Percentiles rank a stretch among this genome's conserved stretches.
These are phyloP conservation scores for Pseudozyma tsukubaensis DNA, from an alignment of 1,284 basidiomycete species.

Conservation along the genomic window DNA sequence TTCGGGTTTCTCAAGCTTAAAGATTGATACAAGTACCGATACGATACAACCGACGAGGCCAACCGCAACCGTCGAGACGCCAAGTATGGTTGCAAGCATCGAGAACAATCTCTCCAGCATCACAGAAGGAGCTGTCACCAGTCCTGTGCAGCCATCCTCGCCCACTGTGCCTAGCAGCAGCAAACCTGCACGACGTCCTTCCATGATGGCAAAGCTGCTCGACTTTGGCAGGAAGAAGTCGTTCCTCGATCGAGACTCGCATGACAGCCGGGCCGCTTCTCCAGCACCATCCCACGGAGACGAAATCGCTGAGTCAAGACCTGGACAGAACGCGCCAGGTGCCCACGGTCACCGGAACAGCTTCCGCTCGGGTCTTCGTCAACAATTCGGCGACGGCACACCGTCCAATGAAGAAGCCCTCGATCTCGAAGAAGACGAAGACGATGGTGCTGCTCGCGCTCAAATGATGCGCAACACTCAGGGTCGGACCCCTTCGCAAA, in stretches of 20 bases:
- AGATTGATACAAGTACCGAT: constrained; percentile 9
- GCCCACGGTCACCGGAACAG: constrained; percentile 11
- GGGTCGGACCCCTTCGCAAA: background rate
- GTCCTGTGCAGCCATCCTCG: constrained; percentile 18
- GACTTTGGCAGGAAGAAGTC: constrained; percentile 44
- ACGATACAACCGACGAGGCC: background rate
- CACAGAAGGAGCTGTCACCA: constrained; percentile 29
- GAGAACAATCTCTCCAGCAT: constrained; percentile 31
- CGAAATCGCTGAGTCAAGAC: background rate
- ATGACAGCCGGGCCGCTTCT: constrained; percentile 15
- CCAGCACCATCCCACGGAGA: constrained; percentile 22
- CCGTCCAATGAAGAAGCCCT: constrained; percentile 48
- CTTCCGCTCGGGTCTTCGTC: constrained; percentile 29
- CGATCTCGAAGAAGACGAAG: constrained; percentile 51
- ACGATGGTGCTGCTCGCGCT: constrained; percentile 24
- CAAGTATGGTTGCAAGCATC: constrained; percentile 4
- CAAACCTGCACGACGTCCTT: constrained; percentile 33
- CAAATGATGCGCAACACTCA: constrained; percentile 18
- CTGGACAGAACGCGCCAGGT: background rate
- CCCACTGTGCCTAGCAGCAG: background rate
- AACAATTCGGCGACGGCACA: constrained; percentile 13
- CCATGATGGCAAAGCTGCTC: constrained; percentile 49
- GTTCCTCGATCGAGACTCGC: constrained; percentile 34
- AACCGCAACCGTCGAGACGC: constrained; percentile 10
- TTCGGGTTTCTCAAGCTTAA: constrained; percentile 10